A percentile compares a stretch with the other conserved stretches of the same genome.
These are phyloP conservation scores for Erysiphe pulchra DNA, from an alignment of 2,329 filamentous ascomycete species.

Conservation along the genomic window DNA sequence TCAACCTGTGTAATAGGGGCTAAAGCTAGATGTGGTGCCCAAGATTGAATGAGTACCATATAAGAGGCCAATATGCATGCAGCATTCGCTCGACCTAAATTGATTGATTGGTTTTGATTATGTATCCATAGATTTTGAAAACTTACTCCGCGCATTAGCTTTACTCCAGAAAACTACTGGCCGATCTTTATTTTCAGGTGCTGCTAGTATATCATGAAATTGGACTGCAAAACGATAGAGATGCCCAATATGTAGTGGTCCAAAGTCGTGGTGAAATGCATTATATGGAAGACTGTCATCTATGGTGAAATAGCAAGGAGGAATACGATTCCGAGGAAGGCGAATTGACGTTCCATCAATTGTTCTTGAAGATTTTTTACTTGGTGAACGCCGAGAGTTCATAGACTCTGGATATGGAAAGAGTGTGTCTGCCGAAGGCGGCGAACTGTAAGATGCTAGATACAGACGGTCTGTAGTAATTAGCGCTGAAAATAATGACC, in stretches of 20 bases:
- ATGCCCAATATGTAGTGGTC: constrained; percentile 89
- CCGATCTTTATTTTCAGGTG: constrained; percentile 68
- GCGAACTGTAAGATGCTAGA: constrained; percentile 68
- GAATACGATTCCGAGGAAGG: constrained; percentile 23
- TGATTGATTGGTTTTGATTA: constrained; percentile 6
- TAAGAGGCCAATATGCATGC: constrained; percentile 91
- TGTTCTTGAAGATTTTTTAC: constrained; percentile 45
- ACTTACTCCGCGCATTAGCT: constrained; percentile 69
- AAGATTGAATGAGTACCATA: constrained; percentile 95
- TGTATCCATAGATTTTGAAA: not conserved
- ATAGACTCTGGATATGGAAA: constrained; percentile 51
- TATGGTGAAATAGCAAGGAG: constrained; percentile 85
- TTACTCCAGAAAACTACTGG: constrained; percentile 92
- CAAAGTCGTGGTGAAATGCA: constrained; percentile 95
- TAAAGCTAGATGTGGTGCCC: constrained; percentile 85
- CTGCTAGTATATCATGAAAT: constrained; percentile 83
- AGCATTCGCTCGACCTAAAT: constrained; percentile 65
- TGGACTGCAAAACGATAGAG: constrained; percentile 89
- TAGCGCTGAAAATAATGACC: constrained; percentile 6
- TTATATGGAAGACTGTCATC: constrained; percentile 89
- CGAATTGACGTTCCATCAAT: constrained; percentile 27
- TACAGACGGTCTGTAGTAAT: constrained; percentile 62
- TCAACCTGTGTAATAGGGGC: constrained; percentile 92
- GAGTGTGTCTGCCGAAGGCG: constrained; percentile 55
- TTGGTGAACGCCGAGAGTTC: constrained; percentile 35